Evolutionary conservation across 1,284 basidiomycete genomes (phyloP).

Genomic region (Wolfiporia cocos): DNA sequence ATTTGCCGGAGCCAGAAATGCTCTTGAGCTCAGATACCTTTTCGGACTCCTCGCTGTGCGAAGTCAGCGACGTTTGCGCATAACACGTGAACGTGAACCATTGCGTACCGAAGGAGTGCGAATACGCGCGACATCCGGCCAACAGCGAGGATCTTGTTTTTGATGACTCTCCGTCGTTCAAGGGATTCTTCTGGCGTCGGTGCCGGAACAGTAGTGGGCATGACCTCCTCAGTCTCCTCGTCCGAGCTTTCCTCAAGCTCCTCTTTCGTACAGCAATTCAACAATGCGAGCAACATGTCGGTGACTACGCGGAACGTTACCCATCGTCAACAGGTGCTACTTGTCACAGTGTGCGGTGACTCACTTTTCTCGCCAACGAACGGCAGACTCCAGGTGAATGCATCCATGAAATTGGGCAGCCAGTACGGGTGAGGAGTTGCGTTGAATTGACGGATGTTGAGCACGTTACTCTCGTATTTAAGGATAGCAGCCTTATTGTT

Average conservation of each 20-base stretch:
- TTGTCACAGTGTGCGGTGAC: conserved; percentile 21
- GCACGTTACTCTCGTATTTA: conserved; percentile 95
- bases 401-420: conserved; percentile 99
- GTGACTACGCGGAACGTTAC: conserved; percentile 48
- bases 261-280: conserved; percentile 93
- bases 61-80: too few species aligned
- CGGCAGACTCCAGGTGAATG: conserved; percentile 97
- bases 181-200: conserved; percentile 47
- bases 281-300: conserved; percentile 93
- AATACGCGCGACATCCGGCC: conserved; percentile 97
- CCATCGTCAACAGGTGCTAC: conserved; percentile 4
- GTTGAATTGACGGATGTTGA: conserved; percentile 96
- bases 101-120: conserved; percentile 92
- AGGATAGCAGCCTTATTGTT: conserved; percentile 96
- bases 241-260: conserved; percentile 87
- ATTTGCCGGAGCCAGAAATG: conserved; percentile 69
- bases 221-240: conserved; percentile 37
- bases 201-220: conserved; percentile 29
- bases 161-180: conserved; percentile 83
- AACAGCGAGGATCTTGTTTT: conserved; percentile 98
- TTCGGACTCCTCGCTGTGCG: conserved; percentile 89
- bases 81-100: too few species aligned
- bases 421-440: conserved; percentile 93
- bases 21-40: conserved; percentile 96
- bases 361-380: conserved; percentile 97